phyloP scores from a whole-genome alignment of 768 basidiomycete species.

The Lentinula detonsa region DNA sequence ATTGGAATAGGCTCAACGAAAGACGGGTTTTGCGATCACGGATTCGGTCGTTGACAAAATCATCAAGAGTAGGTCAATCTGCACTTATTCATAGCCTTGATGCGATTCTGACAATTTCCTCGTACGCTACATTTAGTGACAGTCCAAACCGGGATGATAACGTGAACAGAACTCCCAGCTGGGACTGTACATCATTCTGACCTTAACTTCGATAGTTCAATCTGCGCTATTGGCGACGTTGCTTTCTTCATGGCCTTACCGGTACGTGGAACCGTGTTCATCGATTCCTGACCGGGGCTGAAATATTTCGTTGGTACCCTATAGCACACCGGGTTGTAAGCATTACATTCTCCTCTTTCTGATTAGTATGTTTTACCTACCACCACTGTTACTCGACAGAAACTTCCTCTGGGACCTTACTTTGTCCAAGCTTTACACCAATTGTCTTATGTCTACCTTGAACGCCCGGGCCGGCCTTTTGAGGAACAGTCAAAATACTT shows the following conservation, averaged over 20 bases:
- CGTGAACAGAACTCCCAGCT: not conserved
- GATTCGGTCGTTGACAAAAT: constrained; percentile 6
- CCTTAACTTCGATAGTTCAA: constrained; percentile 16
- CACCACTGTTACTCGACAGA: constrained; percentile 12
- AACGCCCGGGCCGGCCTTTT: constrained; percentile 29
- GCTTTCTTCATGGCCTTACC: constrained; percentile 35
- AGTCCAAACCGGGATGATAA: constrained; percentile 4
- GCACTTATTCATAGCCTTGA: not conserved
- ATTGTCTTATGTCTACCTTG: constrained; percentile 41
- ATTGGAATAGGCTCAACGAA: not conserved
- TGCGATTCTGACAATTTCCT: not conserved
- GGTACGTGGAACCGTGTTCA: constrained; percentile 14
- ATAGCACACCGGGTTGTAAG: constrained; percentile 39
- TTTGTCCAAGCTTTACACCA: constrained; percentile 42
- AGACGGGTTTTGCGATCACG: constrained; percentile 3
- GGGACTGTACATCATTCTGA: not conserved
- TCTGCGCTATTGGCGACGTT: constrained; percentile 37
- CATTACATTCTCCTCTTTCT: not conserved
- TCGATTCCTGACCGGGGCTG: not conserved
- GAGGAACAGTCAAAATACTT: not conserved
- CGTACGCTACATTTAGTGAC: not conserved
- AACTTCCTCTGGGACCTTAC: constrained; percentile 47
- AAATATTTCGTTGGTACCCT: not conserved
- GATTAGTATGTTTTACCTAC: too few species aligned
- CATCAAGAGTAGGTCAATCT: not conserved